Evolutionary conservation across 176 grass and related monocot species (phyloP), one percentile per base, ranked within the genome.

Genomic region (Oropetium thomaeum): DNA sequence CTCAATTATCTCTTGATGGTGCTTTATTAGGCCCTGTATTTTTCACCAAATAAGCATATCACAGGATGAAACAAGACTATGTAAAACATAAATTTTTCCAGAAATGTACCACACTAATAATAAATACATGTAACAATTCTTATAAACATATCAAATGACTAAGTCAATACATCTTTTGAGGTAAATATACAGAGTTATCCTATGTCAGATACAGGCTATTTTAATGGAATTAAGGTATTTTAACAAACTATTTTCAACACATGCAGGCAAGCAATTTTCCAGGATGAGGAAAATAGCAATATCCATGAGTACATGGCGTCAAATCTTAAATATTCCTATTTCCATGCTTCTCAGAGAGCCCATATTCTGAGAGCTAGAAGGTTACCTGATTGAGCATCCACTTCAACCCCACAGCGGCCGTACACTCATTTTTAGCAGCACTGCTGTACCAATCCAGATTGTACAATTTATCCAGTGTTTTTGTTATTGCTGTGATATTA

Each of bases 301-400:
- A 34, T 42, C 35, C 7, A 79, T 37, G 29, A 17, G 12, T 19
- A 10, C 38, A 64, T 19, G 20, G 7, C 55, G 60, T 34, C 13
- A 71, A 83, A 40, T 51, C 58, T 17, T 12, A 58, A 41, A 19
- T 23, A 49, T 28, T 57, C 33, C 10, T 29, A 8, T 48, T 45
- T 58, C 15, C 0, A 71, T 70, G 32, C 54, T 52, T 77, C 14
- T 33, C 8, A 42, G 22, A 76, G 25, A 52, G 32, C 49, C 20
- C 37, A 35, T 11, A 48, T 4, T 49, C 1, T 38, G 3, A 72
- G 44, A 19, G 30, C 8, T 28, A 58, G 44, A 45, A 6, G 32
- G 37, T 80, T 87, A 99, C 96, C 92, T 99, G 96, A 92, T 96
- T 99, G 65, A 99, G 89, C 96, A 96, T 99, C 96, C 96, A 99